Base-by-base conservation (phyloP, 192 early-diverging fungal genomes). In the Entomortierella lignicola region DNA sequence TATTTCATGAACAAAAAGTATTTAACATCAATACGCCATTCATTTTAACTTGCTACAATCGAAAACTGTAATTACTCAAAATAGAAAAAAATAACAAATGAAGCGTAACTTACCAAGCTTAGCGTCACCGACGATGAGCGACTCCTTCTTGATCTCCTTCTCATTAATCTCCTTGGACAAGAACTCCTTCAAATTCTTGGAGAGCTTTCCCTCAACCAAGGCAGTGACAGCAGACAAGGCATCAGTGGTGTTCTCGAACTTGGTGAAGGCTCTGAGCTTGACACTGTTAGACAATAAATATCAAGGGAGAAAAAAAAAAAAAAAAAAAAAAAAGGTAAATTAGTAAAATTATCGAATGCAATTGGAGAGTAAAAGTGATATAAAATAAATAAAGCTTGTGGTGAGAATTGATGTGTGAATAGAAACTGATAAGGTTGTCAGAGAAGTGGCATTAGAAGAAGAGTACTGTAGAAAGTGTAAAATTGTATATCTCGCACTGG, bases 221-320 rank as follows among this genome's bases (percentile, higher is more conserved):
- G 92, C 96, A n/a, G 95, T 98, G 60, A 96, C 94, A 29, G 98
- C 96, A 39, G 93, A 90, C 82, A 99, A 89, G 29, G 98, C 98
- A 80, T 98, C 97, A 64, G 93, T 96, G 29, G 97, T 99, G 89
- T 97, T 98, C 75, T 97, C 97, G 83, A 99, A 99, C 87, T 98
- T 98, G 61, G 91, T 89, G 84, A 99, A 98, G 60, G 95, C 94
- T 81, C 96, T 89, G 65, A 99, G 89, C 88, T 98, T 98, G 56
- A 97, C 89, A 60, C 91, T 91, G 63, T 63, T n/a, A n/a, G n/a
- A n/a, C n/a, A n/a, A n/a, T n/a, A n/a, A n/a, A n/a, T n/a, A 48
- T 25, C 30, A 55, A 5, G 25, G 27, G 39, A 27, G 10, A 42
- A 68, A 30, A 60, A 34, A 61, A 53, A 56, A 11, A 56, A 44